Conservation (phyloP, 164 flowering plant species). For the Umbellularia californica region DNA sequence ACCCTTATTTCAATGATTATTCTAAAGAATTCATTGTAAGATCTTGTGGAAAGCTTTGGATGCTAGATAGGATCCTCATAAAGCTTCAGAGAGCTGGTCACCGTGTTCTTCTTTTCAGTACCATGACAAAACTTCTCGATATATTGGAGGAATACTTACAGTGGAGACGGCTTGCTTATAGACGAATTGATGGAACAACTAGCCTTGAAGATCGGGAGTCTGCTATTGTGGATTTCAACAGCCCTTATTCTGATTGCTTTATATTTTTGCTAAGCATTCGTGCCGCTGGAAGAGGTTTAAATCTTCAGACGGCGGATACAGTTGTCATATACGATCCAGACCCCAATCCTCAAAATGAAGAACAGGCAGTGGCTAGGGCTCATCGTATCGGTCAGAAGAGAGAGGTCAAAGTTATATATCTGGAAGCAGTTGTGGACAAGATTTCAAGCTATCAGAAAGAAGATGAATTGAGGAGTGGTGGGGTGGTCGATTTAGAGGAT, state of each 20-base stretch:
- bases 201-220: conserved; percentile 96
- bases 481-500: conserved; percentile 82
- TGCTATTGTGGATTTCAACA: conserved; percentile 90
- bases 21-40: conserved; percentile 86
- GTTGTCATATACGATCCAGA: conserved; percentile 98
- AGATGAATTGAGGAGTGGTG: conserved; percentile 80
- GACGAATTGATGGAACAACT: conserved; percentile 96
- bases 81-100: conserved; percentile 94
- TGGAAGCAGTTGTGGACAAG: conserved; percentile 98
- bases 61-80: conserved; percentile 86
- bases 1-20: conserved; percentile 75
- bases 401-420: conserved; percentile 93
- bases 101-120: conserved; percentile 90
- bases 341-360: conserved; percentile 98
- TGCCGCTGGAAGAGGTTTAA: conserved; percentile 98
- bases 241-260: conserved; percentile 74
- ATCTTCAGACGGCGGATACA: conserved; percentile 97
- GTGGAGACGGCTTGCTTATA: conserved; percentile 80
- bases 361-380: conserved; percentile 98
- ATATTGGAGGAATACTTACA: conserved; percentile 92
- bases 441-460: conserved; percentile 85
- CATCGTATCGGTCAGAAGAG: conserved; percentile 97
- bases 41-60: conserved; percentile 96
- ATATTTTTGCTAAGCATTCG: conserved; percentile 98
- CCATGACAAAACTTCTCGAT: conserved; percentile 98